These are phyloP conservation scores for Daedalea quercina DNA, from an alignment of 768 basidiomycete species.

Conservation along the genomic window DNA sequence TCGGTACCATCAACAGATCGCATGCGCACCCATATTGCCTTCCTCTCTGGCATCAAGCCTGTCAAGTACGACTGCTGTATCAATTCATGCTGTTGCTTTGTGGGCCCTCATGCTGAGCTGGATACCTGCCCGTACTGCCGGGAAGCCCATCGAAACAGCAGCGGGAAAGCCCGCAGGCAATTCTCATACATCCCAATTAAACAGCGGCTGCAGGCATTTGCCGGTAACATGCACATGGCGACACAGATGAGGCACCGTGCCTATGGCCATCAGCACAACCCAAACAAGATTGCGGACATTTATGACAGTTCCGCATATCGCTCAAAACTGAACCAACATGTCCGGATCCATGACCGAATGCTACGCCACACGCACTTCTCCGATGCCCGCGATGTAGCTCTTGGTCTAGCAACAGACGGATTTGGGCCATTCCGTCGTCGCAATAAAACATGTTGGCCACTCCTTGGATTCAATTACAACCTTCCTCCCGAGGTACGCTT, in stretches of 20 bases:
- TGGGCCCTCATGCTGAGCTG: conserved; percentile 5
- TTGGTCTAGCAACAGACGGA: conserved; percentile 37
- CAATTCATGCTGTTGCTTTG: conserved; percentile 18
- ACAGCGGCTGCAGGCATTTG: conserved; percentile 12
- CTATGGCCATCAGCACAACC: conserved; percentile 5
- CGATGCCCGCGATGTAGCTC: conserved; percentile 32
- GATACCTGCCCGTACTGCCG: conserved; percentile 15
- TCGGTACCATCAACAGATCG: not conserved
- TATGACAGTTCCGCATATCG: conserved; percentile 30
- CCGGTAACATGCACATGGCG: not conserved
- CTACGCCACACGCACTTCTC: conserved; percentile 28
- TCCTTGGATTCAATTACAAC: conserved; percentile 36
- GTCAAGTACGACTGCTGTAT: conserved; percentile 16
- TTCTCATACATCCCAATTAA: conserved; percentile 19
- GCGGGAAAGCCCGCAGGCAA: conserved; percentile 4
- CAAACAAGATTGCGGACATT: conserved; percentile 25
- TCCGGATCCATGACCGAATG: conserved; percentile 22
- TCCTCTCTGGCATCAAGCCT: conserved; percentile 13
- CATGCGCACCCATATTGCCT: not conserved
- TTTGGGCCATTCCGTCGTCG: conserved; percentile 31
- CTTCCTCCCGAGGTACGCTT: conserved; percentile 18
- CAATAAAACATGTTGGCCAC: conserved; percentile 31
- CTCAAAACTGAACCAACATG: conserved; percentile 13
- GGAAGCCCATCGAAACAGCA: conserved; percentile 2
- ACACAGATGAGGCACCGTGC: conserved; percentile 10